Conservation (phyloP, 306 rosid species). For the Glycyrrhiza uralensis region DNA sequence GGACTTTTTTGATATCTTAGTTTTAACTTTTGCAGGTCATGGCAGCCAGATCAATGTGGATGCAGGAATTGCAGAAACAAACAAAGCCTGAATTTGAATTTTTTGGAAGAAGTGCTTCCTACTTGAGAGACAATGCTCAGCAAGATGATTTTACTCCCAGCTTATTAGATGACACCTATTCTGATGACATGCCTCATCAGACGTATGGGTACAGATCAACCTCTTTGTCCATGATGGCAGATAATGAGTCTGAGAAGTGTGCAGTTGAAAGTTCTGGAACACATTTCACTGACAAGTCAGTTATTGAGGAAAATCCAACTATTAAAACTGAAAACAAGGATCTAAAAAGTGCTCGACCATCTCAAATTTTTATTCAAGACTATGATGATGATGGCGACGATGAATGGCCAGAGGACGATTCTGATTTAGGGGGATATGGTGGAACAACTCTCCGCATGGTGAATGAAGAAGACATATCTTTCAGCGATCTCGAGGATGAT, state of each 20-base stretch:
- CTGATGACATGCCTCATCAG: slow-evolving; percentile 36
- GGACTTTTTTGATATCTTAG: slow-evolving; percentile 7
- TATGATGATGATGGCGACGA: slow-evolving; percentile 54
- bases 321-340: slow-evolving; percentile 49
- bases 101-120: slow-evolving; percentile 46
- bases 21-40: slow-evolving; percentile 53
- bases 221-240: slow-evolving; percentile 34
- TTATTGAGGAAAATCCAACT: slow-evolving; percentile 49
- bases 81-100: slow-evolving; percentile 48
- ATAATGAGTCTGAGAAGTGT: slow-evolving; percentile 50
- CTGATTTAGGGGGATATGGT: slow-evolving; percentile 46
- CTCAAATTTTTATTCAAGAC: slow-evolving; percentile 44
- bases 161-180: slow-evolving; percentile 41
- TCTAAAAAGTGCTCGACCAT: slow-evolving; percentile 38
- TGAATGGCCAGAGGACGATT: slow-evolving; percentile 93
- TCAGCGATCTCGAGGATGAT: slow-evolving; percentile 93
- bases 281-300: slow-evolving; percentile 54
- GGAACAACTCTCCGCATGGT: slow-evolving; percentile 33
- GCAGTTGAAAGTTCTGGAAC: slow-evolving; percentile 49
- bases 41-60: slow-evolving; percentile 90
- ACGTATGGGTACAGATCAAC: slow-evolving; percentile 38
- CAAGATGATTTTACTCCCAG: slow-evolving; percentile 43
- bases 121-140: slow-evolving; percentile 37
- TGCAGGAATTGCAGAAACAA: slow-evolving; percentile 86
- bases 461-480: slow-evolving; percentile 91